Conservation (phyloP, 2,329 filamentous ascomycete species). For the Cercospora sesami region DNA sequence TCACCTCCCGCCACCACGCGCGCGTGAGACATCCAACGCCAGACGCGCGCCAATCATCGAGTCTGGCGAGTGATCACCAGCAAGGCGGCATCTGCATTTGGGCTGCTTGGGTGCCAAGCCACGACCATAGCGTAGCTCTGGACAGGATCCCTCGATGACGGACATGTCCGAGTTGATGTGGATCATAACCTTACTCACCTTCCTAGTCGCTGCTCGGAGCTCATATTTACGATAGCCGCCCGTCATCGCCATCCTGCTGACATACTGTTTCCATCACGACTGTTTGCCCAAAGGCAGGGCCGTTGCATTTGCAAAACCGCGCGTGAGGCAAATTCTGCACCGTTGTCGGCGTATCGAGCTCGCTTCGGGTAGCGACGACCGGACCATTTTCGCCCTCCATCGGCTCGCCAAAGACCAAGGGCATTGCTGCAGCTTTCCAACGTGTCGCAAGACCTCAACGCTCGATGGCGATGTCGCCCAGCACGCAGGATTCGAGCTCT, state of each 20-base stretch:
- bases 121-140: constrained; percentile 1
- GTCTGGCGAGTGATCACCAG: not conserved
- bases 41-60: constrained; percentile 11
- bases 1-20: constrained; percentile 10
- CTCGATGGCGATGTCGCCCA: constrained; percentile 25
- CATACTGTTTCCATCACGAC: not conserved
- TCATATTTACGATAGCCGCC: constrained; percentile 4
- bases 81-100: not conserved
- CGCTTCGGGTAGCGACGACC: not conserved
- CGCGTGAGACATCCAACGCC: constrained; percentile 7
- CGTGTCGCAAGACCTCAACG: not conserved
- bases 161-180: not conserved
- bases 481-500: constrained; percentile 38
- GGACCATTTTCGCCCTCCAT: not conserved
- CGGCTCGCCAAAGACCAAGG: not conserved
- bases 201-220: not conserved
- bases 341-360: not conserved
- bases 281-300: not conserved
- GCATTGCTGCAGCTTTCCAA: not conserved
- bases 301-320: not conserved
- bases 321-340: not conserved
- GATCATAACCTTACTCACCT: constrained; percentile 1
- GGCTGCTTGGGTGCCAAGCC: constrained; percentile 5
- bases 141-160: constrained; percentile 5
- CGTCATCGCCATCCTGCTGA: not conserved